Percentiles rank a stretch among this genome's conserved stretches.
Conservation (phyloP, 495 filamentous ascomycete genomes). For the Hypoxylon subgilvum region DNA sequence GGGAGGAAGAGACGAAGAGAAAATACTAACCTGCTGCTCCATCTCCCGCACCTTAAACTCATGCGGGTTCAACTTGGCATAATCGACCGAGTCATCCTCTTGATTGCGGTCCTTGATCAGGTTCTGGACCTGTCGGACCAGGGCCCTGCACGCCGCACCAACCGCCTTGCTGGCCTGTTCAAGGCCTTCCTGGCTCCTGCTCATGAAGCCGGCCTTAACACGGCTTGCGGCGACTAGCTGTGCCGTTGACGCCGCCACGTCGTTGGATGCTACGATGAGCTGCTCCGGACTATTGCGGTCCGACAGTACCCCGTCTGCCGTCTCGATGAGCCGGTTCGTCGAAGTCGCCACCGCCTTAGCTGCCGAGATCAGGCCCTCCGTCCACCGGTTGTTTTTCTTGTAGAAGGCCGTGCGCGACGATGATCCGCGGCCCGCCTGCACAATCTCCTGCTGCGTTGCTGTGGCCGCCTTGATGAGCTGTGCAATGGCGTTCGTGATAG, state of each 20-base stretch:
- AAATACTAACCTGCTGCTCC: conserved; percentile 91
- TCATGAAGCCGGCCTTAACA: conserved; percentile 98
- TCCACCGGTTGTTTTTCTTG: conserved; percentile 98
- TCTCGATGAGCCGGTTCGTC: conserved; percentile 96
- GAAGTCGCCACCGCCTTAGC: conserved; percentile 92
- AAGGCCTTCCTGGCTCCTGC: conserved; percentile 88
- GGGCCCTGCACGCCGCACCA: conserved; percentile 79
- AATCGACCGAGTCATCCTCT: conserved; percentile 88
- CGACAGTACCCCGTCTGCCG: conserved; percentile 92
- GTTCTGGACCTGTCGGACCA: conserved; percentile 91
- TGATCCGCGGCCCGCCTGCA: conserved; percentile 88
- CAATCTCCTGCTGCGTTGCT: conserved; percentile 92
- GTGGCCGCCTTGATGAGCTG: conserved; percentile 97
- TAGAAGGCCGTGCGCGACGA: conserved; percentile 95
- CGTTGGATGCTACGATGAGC: conserved; percentile 95
- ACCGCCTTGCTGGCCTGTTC: conserved; percentile 94
- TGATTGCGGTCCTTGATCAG: conserved; percentile 87
- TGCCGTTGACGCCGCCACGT: conserved; percentile 92
- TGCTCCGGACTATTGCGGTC: conserved; percentile 92
- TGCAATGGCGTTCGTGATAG: conserved; percentile 94
- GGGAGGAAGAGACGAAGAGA: conserved; percentile 15
- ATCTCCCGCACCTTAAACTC: conserved; percentile 99
- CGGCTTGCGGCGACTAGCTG: conserved; percentile 94
- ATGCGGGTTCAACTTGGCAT: conserved; percentile 81
- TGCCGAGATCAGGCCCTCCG: conserved; percentile 93